A percentile compares a stretch with the other conserved stretches of the same genome.
Conservation (phyloP, 176 grass and related monocot species). For the Microstegium vimineum region DNA sequence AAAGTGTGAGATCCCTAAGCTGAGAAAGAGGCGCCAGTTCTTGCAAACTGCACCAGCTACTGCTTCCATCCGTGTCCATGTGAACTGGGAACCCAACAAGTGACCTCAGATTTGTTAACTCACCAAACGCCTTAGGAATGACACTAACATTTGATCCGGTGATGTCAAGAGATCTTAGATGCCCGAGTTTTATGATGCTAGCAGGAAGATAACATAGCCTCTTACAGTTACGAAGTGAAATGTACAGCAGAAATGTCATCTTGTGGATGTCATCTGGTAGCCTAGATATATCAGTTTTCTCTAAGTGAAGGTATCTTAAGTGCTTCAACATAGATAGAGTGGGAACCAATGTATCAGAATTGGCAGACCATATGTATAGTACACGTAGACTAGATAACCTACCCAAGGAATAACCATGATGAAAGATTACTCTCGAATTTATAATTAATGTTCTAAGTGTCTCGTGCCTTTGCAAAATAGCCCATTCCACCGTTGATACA, state of each 20-base stretch:
- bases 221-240: not conserved
- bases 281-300: not conserved
- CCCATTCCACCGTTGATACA: not conserved
- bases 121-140: not conserved
- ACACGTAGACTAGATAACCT: not conserved
- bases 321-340: not conserved
- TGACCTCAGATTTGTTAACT: not conserved
- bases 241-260: slow-evolving; percentile 7
- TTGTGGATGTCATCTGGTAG: not conserved
- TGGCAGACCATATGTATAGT: not conserved
- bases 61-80: not conserved
- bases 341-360: not conserved
- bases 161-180: not conserved
- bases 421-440: not conserved
- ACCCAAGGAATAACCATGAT: not conserved
- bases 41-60: not conserved
- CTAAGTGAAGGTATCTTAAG: not conserved
- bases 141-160: not conserved
- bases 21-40: not conserved
- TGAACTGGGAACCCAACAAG: not conserved
- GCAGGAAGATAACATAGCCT: not conserved
- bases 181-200: not conserved
- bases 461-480: not conserved
- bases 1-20: not conserved
- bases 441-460: slow-evolving; percentile 25